Conservation (phyloP, 2,329 filamentous ascomycete genomes). For the Didymella pinodella region DNA sequence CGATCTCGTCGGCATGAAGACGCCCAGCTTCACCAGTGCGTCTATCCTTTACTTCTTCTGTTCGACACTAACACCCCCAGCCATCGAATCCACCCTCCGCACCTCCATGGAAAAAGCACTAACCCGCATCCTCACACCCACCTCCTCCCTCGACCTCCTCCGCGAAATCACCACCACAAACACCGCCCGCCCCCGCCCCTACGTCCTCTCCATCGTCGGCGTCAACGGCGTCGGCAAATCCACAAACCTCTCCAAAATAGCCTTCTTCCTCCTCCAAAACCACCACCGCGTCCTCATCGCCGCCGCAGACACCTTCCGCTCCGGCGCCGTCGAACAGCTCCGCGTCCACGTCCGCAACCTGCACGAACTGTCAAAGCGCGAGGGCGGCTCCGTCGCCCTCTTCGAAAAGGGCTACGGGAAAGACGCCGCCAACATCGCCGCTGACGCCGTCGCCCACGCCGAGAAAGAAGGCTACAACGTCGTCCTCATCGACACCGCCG, state of each 20-base stretch:
- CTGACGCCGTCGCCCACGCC: slow-evolving; percentile 87
- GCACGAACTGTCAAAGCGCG: slow-evolving; percentile 83
- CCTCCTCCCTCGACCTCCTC: slow-evolving; percentile 90
- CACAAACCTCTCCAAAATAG: slow-evolving; percentile 85
- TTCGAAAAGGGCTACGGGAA: slow-evolving; percentile 99
- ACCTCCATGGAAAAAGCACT: slow-evolving; percentile 91
- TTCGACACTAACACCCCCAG: slow-evolving; percentile 45
- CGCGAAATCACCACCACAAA: slow-evolving; percentile 84
- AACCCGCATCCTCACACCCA: slow-evolving; percentile 94
- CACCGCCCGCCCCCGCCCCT: slow-evolving; percentile 74
- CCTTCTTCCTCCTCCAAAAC: slow-evolving; percentile 19
- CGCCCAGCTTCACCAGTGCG: slow-evolving; percentile 82
- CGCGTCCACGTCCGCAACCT: slow-evolving; percentile 94
- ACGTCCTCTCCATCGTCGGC: slow-evolving; percentile 97
- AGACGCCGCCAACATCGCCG: slow-evolving; percentile 93
- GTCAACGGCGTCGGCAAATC: slow-evolving; percentile 99
- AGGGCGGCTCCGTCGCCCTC: slow-evolving; percentile 81
- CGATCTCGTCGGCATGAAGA: slow-evolving; percentile 89
- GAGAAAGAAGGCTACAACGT: slow-evolving; percentile 82
- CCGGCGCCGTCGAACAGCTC: slow-evolving; percentile 94
- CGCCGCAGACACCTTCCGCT: slow-evolving; percentile 76
- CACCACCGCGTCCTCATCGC: slow-evolving; percentile 64
- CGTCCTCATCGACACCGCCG: slow-evolving; percentile 95
- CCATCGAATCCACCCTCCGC: slow-evolving; percentile 81
- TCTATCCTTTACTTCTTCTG: slow-evolving; percentile 6